Conservation (phyloP, 2,329 filamentous ascomycete genomes). For the Fusarium sp. region DNA sequence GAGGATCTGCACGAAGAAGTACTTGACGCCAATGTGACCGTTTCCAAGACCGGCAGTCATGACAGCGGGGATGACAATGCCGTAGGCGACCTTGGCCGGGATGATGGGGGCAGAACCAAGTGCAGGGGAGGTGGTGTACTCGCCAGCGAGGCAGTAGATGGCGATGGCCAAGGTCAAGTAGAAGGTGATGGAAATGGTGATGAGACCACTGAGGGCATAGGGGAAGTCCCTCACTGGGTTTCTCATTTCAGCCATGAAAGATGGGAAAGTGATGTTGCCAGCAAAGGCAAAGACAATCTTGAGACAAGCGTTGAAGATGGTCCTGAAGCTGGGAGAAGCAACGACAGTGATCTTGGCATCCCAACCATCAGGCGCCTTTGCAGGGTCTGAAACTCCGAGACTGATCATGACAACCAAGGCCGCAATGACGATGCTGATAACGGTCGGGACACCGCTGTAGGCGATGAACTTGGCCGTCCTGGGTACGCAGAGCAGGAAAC, state of each 20-base stretch:
- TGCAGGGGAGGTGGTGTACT: conserved; percentile 22
- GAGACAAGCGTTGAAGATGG: conserved; percentile 9
- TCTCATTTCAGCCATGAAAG: conserved; percentile 31
- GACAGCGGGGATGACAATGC: conserved; percentile 27
- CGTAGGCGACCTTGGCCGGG: conserved; percentile 32
- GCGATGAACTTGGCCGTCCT: conserved; percentile 11
- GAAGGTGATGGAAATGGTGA: conserved; percentile 17
- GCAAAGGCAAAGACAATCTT: conserved; percentile 30
- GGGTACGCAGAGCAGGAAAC: not conserved
- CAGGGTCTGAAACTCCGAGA: not conserved
- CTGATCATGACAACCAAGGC: conserved; percentile 15
- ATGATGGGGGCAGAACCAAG: conserved; percentile 27
- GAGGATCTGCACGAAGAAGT: conserved; percentile 3
- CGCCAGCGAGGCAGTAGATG: conserved; percentile 28
- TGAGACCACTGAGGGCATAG: conserved; percentile 14
- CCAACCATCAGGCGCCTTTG: conserved; percentile 2
- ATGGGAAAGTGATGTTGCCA: conserved; percentile 31
- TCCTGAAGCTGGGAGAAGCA: conserved; percentile 11
- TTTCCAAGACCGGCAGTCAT: conserved; percentile 24
- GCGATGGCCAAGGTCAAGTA: conserved; percentile 22
- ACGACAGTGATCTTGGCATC: conserved; percentile 12
- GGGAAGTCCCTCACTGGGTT: conserved; percentile 29
- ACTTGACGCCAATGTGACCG: conserved; percentile 34
- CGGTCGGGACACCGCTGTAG: not conserved
- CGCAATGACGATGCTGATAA: conserved; percentile 5